Evolutionary conservation across 176 grass and related monocot species (phyloP).

Genomic region (Carex littledalei): DNA sequence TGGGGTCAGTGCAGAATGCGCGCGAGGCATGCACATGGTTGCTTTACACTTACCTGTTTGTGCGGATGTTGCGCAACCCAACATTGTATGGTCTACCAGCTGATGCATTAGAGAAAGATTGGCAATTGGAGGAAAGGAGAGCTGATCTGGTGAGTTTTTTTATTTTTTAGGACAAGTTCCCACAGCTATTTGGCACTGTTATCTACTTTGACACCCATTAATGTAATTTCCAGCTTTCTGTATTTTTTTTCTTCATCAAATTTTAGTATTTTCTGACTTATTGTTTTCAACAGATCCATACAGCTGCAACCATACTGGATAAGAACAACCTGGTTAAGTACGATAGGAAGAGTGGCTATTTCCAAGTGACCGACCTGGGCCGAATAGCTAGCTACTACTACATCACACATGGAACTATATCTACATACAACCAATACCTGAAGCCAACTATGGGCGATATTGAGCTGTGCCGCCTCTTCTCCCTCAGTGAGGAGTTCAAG

Average conservation of each 20-base stretch:
- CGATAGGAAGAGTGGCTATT: constrained; percentile 95
- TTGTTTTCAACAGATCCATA: constrained; percentile 60
- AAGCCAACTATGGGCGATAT: constrained; percentile 98
- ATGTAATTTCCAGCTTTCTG: not conserved
- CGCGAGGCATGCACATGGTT: constrained; percentile 87
- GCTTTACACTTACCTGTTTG: constrained; percentile 84
- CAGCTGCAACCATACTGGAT: constrained; percentile 90
- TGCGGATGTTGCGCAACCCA: constrained; percentile 88
- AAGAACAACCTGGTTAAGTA: constrained; percentile 93
- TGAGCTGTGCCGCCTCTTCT: constrained; percentile 81
- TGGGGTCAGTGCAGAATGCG: constrained; percentile 91
- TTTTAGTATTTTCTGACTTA: not conserved
- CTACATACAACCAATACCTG: constrained; percentile 86
- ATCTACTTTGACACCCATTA: not conserved
- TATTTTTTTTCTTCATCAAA: not conserved
- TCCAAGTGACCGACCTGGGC: constrained; percentile 83
- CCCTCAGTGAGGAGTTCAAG: constrained; percentile 94
- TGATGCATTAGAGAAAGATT: constrained; percentile 65
- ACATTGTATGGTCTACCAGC: constrained; percentile 79
- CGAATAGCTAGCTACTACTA: constrained; percentile 97
- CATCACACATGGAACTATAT: constrained; percentile 87
- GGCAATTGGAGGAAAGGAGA: constrained; percentile 81
- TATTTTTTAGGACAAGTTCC: not conserved
- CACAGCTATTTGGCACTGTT: not conserved
- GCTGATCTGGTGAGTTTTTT: constrained; percentile 77